phyloP scores from a whole-genome alignment of 345 rosid species.

The Hibiscus tridactylites region DNA sequence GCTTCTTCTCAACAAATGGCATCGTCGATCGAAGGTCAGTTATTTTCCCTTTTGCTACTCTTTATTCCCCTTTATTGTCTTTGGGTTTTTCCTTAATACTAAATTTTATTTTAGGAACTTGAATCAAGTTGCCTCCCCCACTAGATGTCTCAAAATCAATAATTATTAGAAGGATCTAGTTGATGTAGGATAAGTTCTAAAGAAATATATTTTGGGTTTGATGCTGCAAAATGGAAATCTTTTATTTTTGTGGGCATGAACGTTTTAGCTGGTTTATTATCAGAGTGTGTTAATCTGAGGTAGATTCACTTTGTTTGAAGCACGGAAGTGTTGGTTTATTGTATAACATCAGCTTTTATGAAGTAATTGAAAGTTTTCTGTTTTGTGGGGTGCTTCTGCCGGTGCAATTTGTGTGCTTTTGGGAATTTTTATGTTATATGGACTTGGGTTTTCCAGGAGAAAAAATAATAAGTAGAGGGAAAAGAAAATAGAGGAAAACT shows the following conservation, averaged over 20 bases:
- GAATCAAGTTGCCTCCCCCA: not conserved
- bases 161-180: not conserved
- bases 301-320: not conserved
- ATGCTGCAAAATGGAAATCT: too few species aligned
- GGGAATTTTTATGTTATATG: not conserved
- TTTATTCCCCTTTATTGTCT: not conserved
- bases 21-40: conserved; percentile 20
- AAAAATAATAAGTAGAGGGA: not conserved
- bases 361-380: not conserved
- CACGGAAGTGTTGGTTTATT: not conserved
- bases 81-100: not conserved
- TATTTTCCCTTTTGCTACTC: not conserved
- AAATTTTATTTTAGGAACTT: not conserved
- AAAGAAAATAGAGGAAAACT: not conserved
- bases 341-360: not conserved
- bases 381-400: not conserved
- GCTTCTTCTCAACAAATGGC: conserved; percentile 20
- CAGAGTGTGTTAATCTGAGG: not conserved
- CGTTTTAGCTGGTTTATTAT: not conserved
- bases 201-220: not conserved
- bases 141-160: not conserved
- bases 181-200: not conserved
- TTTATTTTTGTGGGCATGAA: too few species aligned
- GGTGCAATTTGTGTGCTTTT: not conserved
- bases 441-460: not conserved